Conservation (phyloP, 129 eudicot species). For the Mikania micrantha region DNA sequence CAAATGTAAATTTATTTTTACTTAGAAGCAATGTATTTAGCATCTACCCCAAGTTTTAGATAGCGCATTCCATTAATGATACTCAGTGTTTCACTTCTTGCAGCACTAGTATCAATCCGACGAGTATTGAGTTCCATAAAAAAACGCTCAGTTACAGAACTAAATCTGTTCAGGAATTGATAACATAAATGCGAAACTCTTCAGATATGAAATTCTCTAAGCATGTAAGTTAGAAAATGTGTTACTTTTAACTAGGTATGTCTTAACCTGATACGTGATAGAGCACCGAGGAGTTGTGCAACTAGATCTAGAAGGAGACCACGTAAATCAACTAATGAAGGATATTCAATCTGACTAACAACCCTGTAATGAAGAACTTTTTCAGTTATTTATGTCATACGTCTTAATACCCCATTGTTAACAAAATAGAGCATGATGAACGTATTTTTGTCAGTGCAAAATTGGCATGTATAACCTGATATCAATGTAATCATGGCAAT, state of each 20-base stretch:
- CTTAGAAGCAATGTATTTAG: background rate
- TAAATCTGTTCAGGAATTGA: slow-evolving; percentile 48
- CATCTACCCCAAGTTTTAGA: slow-evolving; percentile 93
- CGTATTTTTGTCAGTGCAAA: background rate
- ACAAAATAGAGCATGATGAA: background rate
- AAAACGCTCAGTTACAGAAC: slow-evolving; percentile 96
- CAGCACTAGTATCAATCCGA: slow-evolving; percentile 84
- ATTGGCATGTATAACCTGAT: background rate
- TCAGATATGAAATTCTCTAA: background rate
- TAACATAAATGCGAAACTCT: background rate
- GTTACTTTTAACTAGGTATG: too few species aligned
- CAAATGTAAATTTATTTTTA: background rate
- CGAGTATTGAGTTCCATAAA: slow-evolving; percentile 98
- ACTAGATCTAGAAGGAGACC: slow-evolving; percentile 93
- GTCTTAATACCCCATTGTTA: background rate
- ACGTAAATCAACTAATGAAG: slow-evolving; percentile 90
- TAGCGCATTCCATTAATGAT: slow-evolving; percentile 97
- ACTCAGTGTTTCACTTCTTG: slow-evolving; percentile 93
- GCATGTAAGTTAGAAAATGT: background rate
- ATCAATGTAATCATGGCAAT: background rate
- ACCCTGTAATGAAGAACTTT: slow-evolving; percentile 50
- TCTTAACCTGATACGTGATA: slow-evolving; percentile 83
- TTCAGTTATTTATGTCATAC: background rate
- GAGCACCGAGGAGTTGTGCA: slow-evolving; percentile 96
- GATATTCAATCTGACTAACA: slow-evolving; percentile 97